Evolutionary conservation across 768 basidiomycete genomes (phyloP), one percentile per base, ranked within the genome.

Genomic region (Xerocomellus chrysenteron): DNA sequence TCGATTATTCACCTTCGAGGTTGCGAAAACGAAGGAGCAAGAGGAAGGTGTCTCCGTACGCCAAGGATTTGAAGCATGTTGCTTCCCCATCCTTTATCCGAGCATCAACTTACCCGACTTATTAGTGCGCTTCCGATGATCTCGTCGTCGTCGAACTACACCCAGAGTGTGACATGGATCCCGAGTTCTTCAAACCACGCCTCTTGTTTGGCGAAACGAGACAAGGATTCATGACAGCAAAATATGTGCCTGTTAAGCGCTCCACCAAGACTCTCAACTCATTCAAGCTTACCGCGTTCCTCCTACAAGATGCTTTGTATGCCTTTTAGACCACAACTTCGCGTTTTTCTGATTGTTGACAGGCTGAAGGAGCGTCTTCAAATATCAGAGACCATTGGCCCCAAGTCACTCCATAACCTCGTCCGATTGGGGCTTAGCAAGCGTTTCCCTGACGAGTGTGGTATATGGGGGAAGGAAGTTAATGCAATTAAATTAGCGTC

Each of bases 1-100:
- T 57, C 74, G 84, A 7, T 59, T 86, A 30, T 85, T 80, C 66
- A 76, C 76, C 0, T 86, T 83, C 48, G 78, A 82, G 47, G 83
- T 85, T 3, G 70, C 74, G 2, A 82, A 86, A 65, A 82, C 78
- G 12, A 76, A 76, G 35, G 82, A 86, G 54, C 82, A 84, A 59
- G 81, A 82, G 47, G 84, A 85, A 64, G 68, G 72, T 17, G 80
- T 82, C 8, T 65, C 70, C 0, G 62, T 69, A 14, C 71, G 74
- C 24, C 68, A 68, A n/a, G 83, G 82, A 8, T 83, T 84, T 57
- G 69, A 66, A 54, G 83, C 80, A 55, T 21, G 71, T 57, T 21
- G 2, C 12, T 17, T 40, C 10, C 1, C 6, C 14, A 17, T 19
- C 36, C 1, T 35, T 21, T 17, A 37, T 44, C 1, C 6, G 8